phyloP scores from a whole-genome alignment of 352 stramenopile genomes.

The Achlya hypogyna region DNA sequence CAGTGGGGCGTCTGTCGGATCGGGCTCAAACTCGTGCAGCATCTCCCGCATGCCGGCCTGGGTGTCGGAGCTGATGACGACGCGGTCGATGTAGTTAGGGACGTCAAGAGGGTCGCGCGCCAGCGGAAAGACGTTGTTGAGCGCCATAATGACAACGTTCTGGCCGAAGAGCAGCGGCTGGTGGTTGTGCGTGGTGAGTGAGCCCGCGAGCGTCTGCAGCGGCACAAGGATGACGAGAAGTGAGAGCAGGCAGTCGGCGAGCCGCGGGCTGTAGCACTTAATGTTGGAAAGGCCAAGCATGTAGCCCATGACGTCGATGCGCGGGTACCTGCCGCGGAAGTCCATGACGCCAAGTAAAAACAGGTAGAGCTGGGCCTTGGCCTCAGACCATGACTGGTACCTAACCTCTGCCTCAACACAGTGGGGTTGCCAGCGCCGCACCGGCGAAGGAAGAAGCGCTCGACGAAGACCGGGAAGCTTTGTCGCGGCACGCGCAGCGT shows the following conservation, averaged over 20 bases:
- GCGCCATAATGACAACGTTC: background rate
- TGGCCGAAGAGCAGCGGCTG: background rate
- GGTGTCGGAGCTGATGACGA: background rate
- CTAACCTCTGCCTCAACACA: background rate
- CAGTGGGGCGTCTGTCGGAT: background rate
- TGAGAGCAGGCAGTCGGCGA: slow-evolving; percentile 1
- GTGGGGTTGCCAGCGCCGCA: background rate
- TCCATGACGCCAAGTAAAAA: slow-evolving; percentile 6
- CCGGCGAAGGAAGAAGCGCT: slow-evolving; percentile 2
- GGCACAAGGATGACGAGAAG: slow-evolving; percentile 6
- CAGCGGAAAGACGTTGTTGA: slow-evolving; percentile 7
- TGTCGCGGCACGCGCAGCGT: slow-evolving; percentile 5
- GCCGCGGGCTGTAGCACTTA: background rate
- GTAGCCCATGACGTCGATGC: slow-evolving; percentile 3
- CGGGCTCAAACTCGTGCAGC: background rate
- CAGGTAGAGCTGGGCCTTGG: slow-evolving; percentile 11
- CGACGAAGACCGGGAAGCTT: slow-evolving; percentile 6
- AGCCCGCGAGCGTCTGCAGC: slow-evolving; percentile 3
- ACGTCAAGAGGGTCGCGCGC: background rate
- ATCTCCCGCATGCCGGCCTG: background rate
- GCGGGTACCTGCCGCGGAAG: background rate
- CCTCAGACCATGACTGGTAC: background rate
- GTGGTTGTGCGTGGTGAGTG: background rate
- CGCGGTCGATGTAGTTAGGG: slow-evolving; percentile 1
- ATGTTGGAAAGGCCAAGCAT: slow-evolving; percentile 1